Evolutionary conservation across 805 yeast genomes (phyloP), one percentile per base, ranked within the genome.

Genomic region (Suhomyces emberorum): DNA sequence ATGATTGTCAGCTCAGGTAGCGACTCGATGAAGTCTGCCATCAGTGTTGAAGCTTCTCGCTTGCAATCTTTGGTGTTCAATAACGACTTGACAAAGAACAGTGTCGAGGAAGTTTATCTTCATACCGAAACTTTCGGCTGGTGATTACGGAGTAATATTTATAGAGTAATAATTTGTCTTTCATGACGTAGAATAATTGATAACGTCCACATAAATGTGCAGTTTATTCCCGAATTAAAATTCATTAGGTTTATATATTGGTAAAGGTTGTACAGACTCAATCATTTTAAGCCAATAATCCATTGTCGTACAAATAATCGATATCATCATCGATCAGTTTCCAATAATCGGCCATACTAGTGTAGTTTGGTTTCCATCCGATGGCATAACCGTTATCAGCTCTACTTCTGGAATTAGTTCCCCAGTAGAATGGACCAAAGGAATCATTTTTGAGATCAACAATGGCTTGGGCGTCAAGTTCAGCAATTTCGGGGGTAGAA

Each of bases 51-150:
- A 0, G 70, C 64, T 6, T 69, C 79, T 1, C 15, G 51, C 1
- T 37, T 71, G 9, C 81, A 76, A 45, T 40, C 52, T 2, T 31
- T 52, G 26, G 44, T 63, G 3, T 60, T 61, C 43, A 57, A 42
- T 17, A 43, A 49, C 15, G 56, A 54, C 27, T 53, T 63, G 2
- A 39, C 42, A 28, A 47, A 22, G 24, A 38, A 41, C 25, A 42
- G 48, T 1, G 52, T 70, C 10, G 68, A 65, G 30, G 80, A 76
- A 47, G 55, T 74, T 10, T 73, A 63, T 37, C 49, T 76, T 20
- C 79, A 75, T 42, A 70, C 79, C 0, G 81, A 76, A 47, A 55
- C 69, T 23, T 76, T 72, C 48, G 75, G 76, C 1, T 75, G 68
- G 68, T 63, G 47, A 41, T n/a, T n/a, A n/a, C n/a, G n/a, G n/a